Percentiles rank a stretch among this genome's conserved stretches.
Evolutionary conservation across 2,329 filamentous ascomycete genomes (phyloP).

Genomic region (Penicillium verrucosum): DNA sequence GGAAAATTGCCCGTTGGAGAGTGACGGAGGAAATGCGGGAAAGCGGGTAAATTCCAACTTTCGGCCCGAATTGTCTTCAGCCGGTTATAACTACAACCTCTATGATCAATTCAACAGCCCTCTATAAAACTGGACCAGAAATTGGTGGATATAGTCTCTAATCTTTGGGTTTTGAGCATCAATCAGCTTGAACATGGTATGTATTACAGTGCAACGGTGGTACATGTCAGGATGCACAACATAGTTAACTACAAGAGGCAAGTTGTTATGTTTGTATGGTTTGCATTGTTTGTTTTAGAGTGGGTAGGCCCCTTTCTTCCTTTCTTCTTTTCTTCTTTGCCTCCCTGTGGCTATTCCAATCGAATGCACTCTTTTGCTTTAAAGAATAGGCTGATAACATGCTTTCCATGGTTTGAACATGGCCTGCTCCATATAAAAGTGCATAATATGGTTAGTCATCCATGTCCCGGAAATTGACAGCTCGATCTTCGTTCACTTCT

Average conservation of each 20-base stretch:
- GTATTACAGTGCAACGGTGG: neutral
- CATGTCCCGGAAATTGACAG: too few relatives aligned
- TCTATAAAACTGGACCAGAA: neutral
- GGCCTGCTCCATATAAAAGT: too few relatives aligned
- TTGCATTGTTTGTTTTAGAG: neutral
- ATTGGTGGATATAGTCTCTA: neutral
- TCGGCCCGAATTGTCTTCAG: slow-evolving; percentile 2
- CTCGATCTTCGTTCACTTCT: too few relatives aligned
- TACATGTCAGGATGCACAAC: neutral
- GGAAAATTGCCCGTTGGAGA: slow-evolving; percentile 28
- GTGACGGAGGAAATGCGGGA: slow-evolving; percentile 8
- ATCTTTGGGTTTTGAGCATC: neutral
- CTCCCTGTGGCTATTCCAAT: neutral
- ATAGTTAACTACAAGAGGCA: too few relatives aligned
- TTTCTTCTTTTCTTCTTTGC: too few relatives aligned
- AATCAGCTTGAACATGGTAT: neutral
- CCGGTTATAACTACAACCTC: neutral
- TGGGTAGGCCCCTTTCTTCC: too few relatives aligned
- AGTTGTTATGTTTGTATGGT: neutral
- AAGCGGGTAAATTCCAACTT: slow-evolving; percentile 1
- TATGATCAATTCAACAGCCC: neutral
- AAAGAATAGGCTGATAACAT: neutral
- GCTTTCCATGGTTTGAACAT: too few relatives aligned
- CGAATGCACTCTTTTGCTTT: neutral
- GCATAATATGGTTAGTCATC: too few relatives aligned